Evolutionary conservation across 495 filamentous ascomycete genomes (phyloP), one percentile per base, ranked within the genome.

Genomic region (Filosporella fistucella): DNA sequence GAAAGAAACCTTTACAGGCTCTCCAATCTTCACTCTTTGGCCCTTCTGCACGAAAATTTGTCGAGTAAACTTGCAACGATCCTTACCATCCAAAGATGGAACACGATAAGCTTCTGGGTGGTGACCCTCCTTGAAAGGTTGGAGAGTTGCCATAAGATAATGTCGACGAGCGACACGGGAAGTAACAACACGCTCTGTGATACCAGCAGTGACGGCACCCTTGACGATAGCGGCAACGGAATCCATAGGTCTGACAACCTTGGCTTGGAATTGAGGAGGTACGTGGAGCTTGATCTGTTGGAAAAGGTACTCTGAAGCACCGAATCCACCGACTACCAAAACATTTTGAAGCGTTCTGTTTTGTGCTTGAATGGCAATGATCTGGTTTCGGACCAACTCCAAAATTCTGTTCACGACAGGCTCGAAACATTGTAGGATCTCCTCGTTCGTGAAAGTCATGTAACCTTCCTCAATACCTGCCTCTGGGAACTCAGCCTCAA

Each of bases 11-110:
- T 98, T 98, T 65, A 97, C 93, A 7, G 94, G 93, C 68, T 98
- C 93, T 50, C 93, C 93, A 61, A 96, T 97, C 82, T 95, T 96
- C 64, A 98, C 90, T 60, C 93, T 81, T 66, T 98, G 93, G 14
- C 94, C 94, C 72, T 97, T 98, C 61, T 96, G 93, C 55, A 98
- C 93, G 58, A 98, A 98, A 51, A 97, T 96, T 61, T 98, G 94
- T 34, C 93, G 76, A 5, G 93, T 98, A 63, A 96, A 98, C 73
- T 98, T 98, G 83, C 93, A 98, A 41, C 93, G 80, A 64, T 98
- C 93, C 60, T 96, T 95, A 47, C 93, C 93, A 56, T 98, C 93
- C 46, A 97, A 77, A 54, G 86, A 93, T 17, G 93, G 94, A 12
- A 98, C 94, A 53, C 93, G 89, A 68, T 97, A 97, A 49, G 93